Base-by-base conservation (phyloP, 202 grass and related monocot species). In the Brachypodium distachyon region DNA sequence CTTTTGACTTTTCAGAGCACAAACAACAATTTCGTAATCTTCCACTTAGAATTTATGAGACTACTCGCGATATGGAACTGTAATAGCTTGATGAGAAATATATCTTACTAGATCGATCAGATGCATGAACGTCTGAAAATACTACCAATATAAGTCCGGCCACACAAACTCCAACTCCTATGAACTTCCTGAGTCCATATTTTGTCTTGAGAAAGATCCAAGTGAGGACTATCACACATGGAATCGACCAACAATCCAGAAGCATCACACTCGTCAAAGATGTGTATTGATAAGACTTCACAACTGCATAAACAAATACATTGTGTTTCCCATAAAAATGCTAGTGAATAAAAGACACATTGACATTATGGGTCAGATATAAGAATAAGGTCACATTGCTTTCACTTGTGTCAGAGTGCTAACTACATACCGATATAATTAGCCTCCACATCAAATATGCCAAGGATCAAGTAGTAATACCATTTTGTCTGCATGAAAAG, bases 251-350 rank as follows among this genome's bases (percentile, higher is more conserved):
- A 51, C 95, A 98, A 72, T 98, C 95, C 77, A 98, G 70, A 65
- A 98, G 91, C 95, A 98, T 95, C 46, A 94, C 89, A 70, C 91
- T 98, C 39, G 95, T 98, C 58, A 98, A 84, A 67, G 95, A 98
- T 58, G 95, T 92, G 85, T 98, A 95, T 32, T 95, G 95, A 81
- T 98, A 98, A 50, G 91, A 84, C 73, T 95, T 95, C 31, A 98
- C 91, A 22, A 95, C 91, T 95, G 64, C 72, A 79, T 69, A 53
- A 66, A 37, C 7, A 75, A 9, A 48, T 9, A 31, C 18, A 57
- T 21, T 19, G 34, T 70, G 19, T 31, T 64, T 28, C 13, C 44
- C 36, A 1, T 67, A 64, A 72, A 27, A 7, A 65, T 28, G 27
- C 12, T 40, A 39, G 8, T 17, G 4, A 12, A 11, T 73, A 32